Percentiles rank a stretch among this genome's conserved stretches.
These are phyloP conservation scores for Uronychia binucleata DNA, from an alignment of 73 alveolate genomes.

Conservation along the genomic window DNA sequence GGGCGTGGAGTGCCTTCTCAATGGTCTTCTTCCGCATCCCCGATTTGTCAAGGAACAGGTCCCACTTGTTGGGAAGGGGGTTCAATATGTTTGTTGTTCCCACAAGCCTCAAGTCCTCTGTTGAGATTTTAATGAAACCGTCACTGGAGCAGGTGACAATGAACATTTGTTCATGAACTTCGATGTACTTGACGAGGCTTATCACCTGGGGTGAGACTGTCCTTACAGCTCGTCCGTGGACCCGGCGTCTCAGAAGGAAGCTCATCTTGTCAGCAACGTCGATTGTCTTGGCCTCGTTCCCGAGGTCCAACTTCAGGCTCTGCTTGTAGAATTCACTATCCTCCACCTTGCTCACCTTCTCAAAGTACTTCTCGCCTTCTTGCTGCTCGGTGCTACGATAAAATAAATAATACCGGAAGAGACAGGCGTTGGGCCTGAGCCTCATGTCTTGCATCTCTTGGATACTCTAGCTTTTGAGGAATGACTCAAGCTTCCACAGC, in stretches of 20 bases:
- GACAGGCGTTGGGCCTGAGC: background rate
- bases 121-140: conserved; percentile 16
- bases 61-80: conserved; percentile 52
- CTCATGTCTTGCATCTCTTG: background rate
- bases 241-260: background rate
- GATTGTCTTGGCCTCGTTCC: background rate
- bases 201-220: background rate
- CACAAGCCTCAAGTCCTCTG: background rate
- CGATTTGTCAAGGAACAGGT: conserved; percentile 21
- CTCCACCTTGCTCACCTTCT: background rate
- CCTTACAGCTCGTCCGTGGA: background rate
- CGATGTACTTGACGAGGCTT: background rate
- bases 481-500: background rate
- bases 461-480: background rate
- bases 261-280: background rate
- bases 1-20: conserved; percentile 16
- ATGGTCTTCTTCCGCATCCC: conserved; percentile 13
- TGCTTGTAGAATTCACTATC: background rate
- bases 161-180: conserved; percentile 16
- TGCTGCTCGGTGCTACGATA: background rate
- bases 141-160: conserved; percentile 25
- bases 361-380: background rate
- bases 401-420: background rate
- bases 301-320: background rate
- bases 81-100: conserved; percentile 38